Percentiles rank a stretch among this genome's conserved stretches.
phyloP scores from a whole-genome alignment of 2,329 filamentous ascomycete genomes.

The Rachicladosporium sp. region DNA sequence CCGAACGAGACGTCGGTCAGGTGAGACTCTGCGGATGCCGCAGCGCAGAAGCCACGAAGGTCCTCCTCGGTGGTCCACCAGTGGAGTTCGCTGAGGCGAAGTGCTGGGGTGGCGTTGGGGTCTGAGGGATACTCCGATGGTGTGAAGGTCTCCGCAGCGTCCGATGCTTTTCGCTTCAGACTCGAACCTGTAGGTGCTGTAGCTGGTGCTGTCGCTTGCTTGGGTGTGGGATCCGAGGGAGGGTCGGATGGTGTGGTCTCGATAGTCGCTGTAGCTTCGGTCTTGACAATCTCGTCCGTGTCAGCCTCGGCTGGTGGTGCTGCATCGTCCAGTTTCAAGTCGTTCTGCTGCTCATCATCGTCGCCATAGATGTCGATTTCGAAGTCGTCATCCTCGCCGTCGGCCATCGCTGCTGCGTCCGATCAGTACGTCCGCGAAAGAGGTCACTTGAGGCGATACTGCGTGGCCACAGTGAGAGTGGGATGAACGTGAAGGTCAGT shows the following conservation, averaged over 20 bases:
- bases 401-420: slow-evolving; percentile 17
- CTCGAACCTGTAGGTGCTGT: slow-evolving; percentile 20
- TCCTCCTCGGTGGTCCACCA: slow-evolving; percentile 99
- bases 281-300: slow-evolving; percentile 14
- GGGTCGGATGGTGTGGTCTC: slow-evolving; percentile 8
- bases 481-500: too few species aligned
- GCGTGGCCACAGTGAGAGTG: too few species aligned
- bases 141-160: slow-evolving; percentile 3
- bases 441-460: too few species aligned
- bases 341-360: slow-evolving; percentile 23
- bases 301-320: slow-evolving; percentile 9
- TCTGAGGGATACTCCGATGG: slow-evolving; percentile 35
- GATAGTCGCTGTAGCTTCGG: slow-evolving; percentile 17
- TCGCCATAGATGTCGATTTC: slow-evolving; percentile 61
- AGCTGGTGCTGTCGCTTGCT: not conserved
- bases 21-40: slow-evolving; percentile 70
- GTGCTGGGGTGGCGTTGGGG: slow-evolving; percentile 51
- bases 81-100: slow-evolving; percentile 79
- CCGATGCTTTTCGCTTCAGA: slow-evolving; percentile 44
- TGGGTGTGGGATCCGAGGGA: not conserved
- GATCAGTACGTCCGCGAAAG: too few species aligned
- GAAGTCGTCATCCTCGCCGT: slow-evolving; percentile 53
- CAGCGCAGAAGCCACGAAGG: slow-evolving; percentile 61
- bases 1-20: slow-evolving; percentile 91
- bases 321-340: slow-evolving; percentile 5